Conservation (phyloP, 495 filamentous ascomycete species). For the Xylaria scruposa region DNA sequence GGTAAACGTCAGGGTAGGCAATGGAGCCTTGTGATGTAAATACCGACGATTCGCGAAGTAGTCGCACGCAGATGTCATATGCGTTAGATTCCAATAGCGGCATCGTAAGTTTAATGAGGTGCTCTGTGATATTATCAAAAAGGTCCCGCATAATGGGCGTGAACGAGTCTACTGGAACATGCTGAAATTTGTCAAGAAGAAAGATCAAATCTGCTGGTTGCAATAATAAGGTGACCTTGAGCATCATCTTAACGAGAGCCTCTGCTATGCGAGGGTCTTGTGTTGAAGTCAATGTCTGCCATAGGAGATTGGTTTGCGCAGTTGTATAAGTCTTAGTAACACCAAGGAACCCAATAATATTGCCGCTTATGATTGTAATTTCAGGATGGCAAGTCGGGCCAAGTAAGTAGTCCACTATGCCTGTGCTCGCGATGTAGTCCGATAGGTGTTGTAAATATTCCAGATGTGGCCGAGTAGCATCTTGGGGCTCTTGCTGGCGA, state of each 20-base stretch:
- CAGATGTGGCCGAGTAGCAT: conserved; percentile 39
- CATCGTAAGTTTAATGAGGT: conserved; percentile 34
- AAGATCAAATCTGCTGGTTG: conserved; percentile 64
- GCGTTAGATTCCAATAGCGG: conserved; percentile 24
- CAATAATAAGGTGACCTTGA: conserved; percentile 67
- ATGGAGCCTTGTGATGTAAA: conserved; percentile 48
- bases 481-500: conserved; percentile 46
- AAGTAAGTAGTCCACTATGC: conserved; percentile 83
- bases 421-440: conserved; percentile 66
- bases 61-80: conserved; percentile 65
- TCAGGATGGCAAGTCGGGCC: conserved; percentile 92
- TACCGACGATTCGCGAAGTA: conserved; percentile 69
- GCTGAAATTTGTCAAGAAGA: conserved; percentile 74
- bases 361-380: conserved; percentile 78
- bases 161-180: conserved; percentile 67
- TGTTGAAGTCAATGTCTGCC: conserved; percentile 82
- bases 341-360: conserved; percentile 88
- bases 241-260: conserved; percentile 79
- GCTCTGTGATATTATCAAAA: conserved; percentile 49
- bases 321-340: conserved; percentile 76
- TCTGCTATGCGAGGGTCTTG: conserved; percentile 84
- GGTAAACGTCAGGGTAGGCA: conserved; percentile 56
- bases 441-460: conserved; percentile 70
- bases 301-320: conserved; percentile 79
- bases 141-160: conserved; percentile 63